Base-by-base conservation (phyloP, 306 rosid genomes). In the Cotoneaster glaucophyllus region DNA sequence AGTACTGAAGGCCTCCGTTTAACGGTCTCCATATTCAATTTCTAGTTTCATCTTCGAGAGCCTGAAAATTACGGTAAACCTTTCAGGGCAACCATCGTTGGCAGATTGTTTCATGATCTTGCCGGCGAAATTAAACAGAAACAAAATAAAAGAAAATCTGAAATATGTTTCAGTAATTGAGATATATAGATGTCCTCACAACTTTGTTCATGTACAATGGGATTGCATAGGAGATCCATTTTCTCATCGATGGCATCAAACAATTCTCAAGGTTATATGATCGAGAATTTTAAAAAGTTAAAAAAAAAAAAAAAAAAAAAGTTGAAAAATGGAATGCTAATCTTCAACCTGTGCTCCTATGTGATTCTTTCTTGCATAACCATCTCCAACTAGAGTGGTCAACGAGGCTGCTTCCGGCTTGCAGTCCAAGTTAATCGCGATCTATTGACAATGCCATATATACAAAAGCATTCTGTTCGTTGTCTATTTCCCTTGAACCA, bases 161-260 rank as follows among this genome's bases (percentile, higher is more conserved):
- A 52, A 44, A 4, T 12, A 64, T 34, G 63, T 64, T 67, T 28
- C 62, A 75, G 22, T 50, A 80, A 76, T 66, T 70, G 50, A 78
- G 81, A 79, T 57, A 76, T 63, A 45, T 70, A 71, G 69, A 75
- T 70, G 74, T 65, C 64, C 79, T 80, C 75, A 66, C 73, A 75
- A 69, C 5, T 45, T 64, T 70, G 67, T 72, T 71, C 66, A 85
- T 79, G 86, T 79, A 83, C 87, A 86, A 76, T 69, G 71, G 62
- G 65, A 65, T 65, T 75, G 79, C 68, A 57, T 48, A 5, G 53
- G 29, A 77, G 39, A 66, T 61, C 34, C 29, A 2, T 43, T 57
- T 67, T 53, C 69, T 26, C 50, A 44, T 71, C 59, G 17, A 61
- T 48, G 61, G 39, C 52, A 61, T 69, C 28, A 48, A 25, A 63